These are phyloP conservation scores for Trichosporon sp. DNA, from an alignment of 1,284 basidiomycete species.

Conservation along the genomic window DNA sequence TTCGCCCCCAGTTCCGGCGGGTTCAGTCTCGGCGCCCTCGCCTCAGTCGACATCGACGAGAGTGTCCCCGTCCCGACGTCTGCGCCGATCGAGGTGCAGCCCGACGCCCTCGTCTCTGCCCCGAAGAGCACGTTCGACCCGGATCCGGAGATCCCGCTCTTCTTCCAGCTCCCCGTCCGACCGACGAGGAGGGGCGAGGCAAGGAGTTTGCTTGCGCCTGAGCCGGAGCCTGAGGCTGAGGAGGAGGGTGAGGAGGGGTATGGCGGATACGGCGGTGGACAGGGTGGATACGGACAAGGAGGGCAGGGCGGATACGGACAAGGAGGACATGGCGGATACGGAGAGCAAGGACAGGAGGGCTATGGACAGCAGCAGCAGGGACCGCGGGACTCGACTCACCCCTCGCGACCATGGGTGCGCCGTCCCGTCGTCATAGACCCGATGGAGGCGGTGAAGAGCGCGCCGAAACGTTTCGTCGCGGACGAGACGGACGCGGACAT, in stretches of 20 bases:
- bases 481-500: slow-evolving; percentile 60
- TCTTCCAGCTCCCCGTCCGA: slow-evolving; percentile 43
- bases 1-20: slow-evolving; percentile 15
- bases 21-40: slow-evolving; percentile 50
- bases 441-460: slow-evolving; percentile 20
- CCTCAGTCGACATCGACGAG: slow-evolving; percentile 52
- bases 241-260: slow-evolving; percentile 27
- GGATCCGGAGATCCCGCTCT: slow-evolving; percentile 44
- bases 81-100: slow-evolving; percentile 21
- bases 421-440: slow-evolving; percentile 6
- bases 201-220: slow-evolving; percentile 24
- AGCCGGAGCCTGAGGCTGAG: slow-evolving; percentile 3
- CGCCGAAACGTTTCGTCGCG: slow-evolving; percentile 52
- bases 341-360: slow-evolving; percentile 3
- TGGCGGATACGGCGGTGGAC: slow-evolving; percentile 25
- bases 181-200: slow-evolving; percentile 34
- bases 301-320: background rate
- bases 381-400: background rate
- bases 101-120: slow-evolving; percentile 28
- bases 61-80: slow-evolving; percentile 41
- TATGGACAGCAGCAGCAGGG: background rate
- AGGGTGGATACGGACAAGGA: slow-evolving; percentile 4
- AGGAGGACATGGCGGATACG: background rate
- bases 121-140: slow-evolving; percentile 44
- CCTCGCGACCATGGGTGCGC: slow-evolving; percentile 3